Conservation (phyloP, 1,284 basidiomycete species). For the Thelephora terrestris region DNA sequence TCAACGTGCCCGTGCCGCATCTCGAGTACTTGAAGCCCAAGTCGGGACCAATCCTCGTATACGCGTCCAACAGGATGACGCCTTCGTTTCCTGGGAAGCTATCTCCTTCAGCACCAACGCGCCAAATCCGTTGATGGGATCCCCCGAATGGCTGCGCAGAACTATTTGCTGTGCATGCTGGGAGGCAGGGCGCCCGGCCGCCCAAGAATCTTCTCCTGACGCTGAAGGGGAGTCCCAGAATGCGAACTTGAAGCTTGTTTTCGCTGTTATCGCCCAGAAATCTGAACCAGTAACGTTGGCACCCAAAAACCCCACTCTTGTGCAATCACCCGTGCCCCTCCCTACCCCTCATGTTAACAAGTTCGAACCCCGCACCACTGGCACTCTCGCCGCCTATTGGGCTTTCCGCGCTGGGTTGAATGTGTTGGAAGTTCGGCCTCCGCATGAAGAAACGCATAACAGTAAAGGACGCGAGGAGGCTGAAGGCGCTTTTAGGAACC, state of each 20-base stretch:
- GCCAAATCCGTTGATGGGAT: constrained; percentile 24
- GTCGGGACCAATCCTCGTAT: constrained; percentile 72
- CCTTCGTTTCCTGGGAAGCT: constrained; percentile 68
- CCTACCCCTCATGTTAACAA: constrained; percentile 51
- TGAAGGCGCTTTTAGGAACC: constrained; percentile 20
- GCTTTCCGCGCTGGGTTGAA: constrained; percentile 50
- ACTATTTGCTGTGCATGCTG: constrained; percentile 72
- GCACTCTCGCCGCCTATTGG: constrained; percentile 55
- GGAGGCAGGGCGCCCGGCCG: constrained; percentile 39
- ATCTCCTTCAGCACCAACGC: constrained; percentile 35
- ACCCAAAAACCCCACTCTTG: constrained; percentile 12
- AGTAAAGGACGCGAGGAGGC: background rate
- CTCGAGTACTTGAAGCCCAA: constrained; percentile 72
- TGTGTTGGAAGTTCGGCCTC: constrained; percentile 42
- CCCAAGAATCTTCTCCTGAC: constrained; percentile 7
- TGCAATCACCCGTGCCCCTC: constrained; percentile 49
- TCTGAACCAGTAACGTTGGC: constrained; percentile 18
- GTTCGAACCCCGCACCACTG: constrained; percentile 54
- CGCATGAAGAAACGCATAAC: constrained; percentile 3
- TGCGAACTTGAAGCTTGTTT: constrained; percentile 27
- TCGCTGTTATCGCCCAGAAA: constrained; percentile 40
- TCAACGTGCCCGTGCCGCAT: constrained; percentile 72
- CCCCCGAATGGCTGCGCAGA: constrained; percentile 73
- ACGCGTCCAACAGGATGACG: constrained; percentile 67
- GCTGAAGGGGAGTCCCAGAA: background rate